Evolutionary conservation across 1,284 basidiomycete species (phyloP), one percentile per base, ranked within the genome.

Genomic region (Fistulina hepatica): DNA sequence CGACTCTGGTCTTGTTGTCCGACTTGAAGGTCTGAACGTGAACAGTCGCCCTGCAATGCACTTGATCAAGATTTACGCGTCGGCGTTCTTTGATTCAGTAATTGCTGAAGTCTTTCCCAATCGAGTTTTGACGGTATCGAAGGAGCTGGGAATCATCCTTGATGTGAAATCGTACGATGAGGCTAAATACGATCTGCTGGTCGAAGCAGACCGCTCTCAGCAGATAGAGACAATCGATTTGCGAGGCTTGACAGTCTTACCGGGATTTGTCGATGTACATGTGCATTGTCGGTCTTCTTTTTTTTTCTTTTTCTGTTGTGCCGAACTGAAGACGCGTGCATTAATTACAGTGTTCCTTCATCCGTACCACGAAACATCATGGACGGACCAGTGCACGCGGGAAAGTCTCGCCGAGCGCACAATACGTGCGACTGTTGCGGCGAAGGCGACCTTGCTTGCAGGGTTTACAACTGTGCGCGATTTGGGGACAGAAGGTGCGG

Each of bases 391-490:
- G 45, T 50, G 75, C n/a, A 73, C 70, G 5, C 68, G 69, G 47
- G 76, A 80, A 48, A 67, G 61, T 31, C 45, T 73, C 10, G 58
- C 58, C 2, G 71, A 76, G 47, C 60, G 73, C 8, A 69, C 70
- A 1, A 52, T 81, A 6, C 64, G 76, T 24, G 78, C 78, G 2
- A 71, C 73, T 0, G 64, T 70, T 2, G 77, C 81, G 44, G 77
- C 76, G 1, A 65, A 58, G 25, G 57, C 61, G 36, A 81, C 76
- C 2, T 57, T 81, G 7, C 60, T 74, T 59, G 74, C 75, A 5
- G 79, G 77, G 1, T 82, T 69, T 52, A 81, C 79, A 0, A 67
- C 73, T 5, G 76, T 80, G n/a, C 60, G 73, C 16, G 73, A 80
- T 48, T 61, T 81, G 10, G 76, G 76, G 15, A 79, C 76, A 2